Evolutionary conservation across 176 grass and related monocot species (phyloP), one percentile per base, ranked within the genome.

Genomic region (Carex parvula): DNA sequence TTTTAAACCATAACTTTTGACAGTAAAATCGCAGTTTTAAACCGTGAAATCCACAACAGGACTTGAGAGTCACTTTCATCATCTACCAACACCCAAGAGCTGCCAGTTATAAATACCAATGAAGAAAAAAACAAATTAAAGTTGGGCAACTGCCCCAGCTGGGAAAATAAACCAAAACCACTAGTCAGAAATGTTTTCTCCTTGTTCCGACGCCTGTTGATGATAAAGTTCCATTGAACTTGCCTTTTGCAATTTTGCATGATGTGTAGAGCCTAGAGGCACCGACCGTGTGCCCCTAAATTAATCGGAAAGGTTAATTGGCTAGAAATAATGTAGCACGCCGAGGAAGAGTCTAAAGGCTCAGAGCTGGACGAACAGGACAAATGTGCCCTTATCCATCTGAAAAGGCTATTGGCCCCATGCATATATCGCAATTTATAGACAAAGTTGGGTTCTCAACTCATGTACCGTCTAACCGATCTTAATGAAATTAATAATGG

Each of bases 291-390:
- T 10, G 8, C 61, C 61, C 7, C 6, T 26, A 64, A 16, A 75
- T 52, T 10, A 20, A 72, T 35, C 3, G 4, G 15, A 77, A 56
- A 54, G 59, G 59, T 62, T 81, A n/a, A 60, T 37, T 79, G 30
- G 50, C 33, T 60, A 17, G 12, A 61, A 64, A 70, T 22, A 12
- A 44, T 17, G 75, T 7, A 17, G 75, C 53, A 79, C 15, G 53
- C 22, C 8, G n/a, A 11, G 79, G 56, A 80, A 80, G 76, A 80
- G 55, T 61, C 26, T 80, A 80, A 80, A 59, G 77, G 26, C 55
- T 80, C 4, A 29, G 35, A 37, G 44, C 77, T 80, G 53, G 24
- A 80, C 3, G 54, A 80, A 63, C 79, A 63, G 6, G 55, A 81
- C 79, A 81, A 56, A 32, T 59, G 9, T 59, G 17, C 55, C 26